Evolutionary conservation across 441 rosid genomes (phyloP).

Genomic region (Corymbia citriodora): DNA sequence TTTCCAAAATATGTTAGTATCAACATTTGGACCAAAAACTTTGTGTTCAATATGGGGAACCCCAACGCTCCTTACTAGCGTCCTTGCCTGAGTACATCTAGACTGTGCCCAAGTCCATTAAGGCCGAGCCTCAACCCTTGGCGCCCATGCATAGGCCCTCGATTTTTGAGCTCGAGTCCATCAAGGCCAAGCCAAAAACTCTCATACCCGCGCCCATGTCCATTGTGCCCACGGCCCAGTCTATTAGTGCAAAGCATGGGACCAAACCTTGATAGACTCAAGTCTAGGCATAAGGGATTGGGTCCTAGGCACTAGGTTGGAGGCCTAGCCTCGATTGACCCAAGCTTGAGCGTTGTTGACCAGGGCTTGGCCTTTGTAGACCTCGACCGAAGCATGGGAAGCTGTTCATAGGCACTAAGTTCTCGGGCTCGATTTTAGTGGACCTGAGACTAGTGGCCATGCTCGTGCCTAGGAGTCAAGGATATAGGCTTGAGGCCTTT

Average conservation of each 20-base stretch:
- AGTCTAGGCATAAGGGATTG: neutral
- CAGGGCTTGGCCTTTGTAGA: neutral
- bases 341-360: neutral
- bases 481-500: neutral
- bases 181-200: neutral
- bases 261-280: neutral
- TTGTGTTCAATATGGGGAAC: neutral
- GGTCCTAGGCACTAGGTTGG: neutral
- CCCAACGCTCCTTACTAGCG: rapidly evolving
- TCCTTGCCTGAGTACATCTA: neutral
- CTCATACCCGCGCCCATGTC: neutral
- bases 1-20: neutral
- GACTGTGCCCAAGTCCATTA: neutral
- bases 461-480: too few relatives aligned
- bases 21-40: neutral
- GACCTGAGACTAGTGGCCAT: neutral
- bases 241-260: neutral
- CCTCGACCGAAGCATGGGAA: neutral
- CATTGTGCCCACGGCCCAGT: neutral
- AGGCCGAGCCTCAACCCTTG: neutral
- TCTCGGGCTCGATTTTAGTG: neutral
- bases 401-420: neutral
- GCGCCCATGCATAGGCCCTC: neutral
- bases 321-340: neutral
- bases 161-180: neutral